phyloP scores from a whole-genome alignment of 345 rosid species.

The Dipteronia sinensis region DNA sequence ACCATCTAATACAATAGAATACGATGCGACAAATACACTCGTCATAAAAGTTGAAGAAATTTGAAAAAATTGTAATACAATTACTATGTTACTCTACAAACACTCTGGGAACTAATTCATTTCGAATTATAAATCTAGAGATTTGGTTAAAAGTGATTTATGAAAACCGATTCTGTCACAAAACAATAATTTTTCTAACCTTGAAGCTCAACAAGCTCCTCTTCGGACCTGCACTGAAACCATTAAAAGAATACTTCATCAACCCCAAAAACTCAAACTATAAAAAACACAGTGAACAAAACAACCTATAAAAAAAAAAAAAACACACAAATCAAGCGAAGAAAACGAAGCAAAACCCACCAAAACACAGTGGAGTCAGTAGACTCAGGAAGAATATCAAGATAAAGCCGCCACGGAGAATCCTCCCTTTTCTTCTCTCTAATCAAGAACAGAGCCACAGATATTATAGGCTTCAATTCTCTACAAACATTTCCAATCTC shows the following conservation, averaged over 20 bases:
- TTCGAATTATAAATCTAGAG: background rate
- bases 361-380: conserved; percentile 88
- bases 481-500: conserved; percentile 73
- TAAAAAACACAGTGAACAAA: no score
- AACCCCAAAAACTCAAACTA: no score
- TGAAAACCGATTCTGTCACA: no score
- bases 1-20: no score
- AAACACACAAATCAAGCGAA: background rate
- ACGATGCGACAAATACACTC: no score
- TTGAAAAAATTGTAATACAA: no score
- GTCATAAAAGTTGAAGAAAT: no score
- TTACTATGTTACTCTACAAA: no score
- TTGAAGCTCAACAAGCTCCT: conserved; percentile 89
- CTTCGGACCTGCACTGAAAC: conserved; percentile 97
- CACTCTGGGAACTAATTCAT: no score
- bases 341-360: conserved; percentile 54
- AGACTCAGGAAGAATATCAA: conserved; percentile 71
- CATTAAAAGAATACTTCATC: conserved; percentile 23
- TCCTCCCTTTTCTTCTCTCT: conserved; percentile 67
- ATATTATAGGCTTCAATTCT: conserved; percentile 83
- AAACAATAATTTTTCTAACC: conserved; percentile 40
- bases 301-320: no score
- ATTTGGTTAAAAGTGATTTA: no score
- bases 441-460: conserved; percentile 81
- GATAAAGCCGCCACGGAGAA: conserved; percentile 76